These are phyloP conservation scores for Aspergillus baeticus DNA, from an alignment of 495 filamentous ascomycete genomes.

Conservation along the genomic window DNA sequence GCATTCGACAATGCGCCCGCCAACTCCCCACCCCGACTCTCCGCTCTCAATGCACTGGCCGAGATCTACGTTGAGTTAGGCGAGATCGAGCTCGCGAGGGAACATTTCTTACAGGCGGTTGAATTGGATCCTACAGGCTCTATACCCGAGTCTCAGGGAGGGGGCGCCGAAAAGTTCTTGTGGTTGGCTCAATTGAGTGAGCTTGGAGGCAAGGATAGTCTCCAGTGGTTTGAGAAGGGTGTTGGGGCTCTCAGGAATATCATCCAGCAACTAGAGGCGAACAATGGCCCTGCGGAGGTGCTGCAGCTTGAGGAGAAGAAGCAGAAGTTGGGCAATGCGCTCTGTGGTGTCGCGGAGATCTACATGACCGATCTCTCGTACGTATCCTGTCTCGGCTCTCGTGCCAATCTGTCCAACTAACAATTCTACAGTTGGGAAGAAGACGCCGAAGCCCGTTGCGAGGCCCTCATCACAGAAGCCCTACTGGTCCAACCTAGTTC, in stretches of 20 bases:
- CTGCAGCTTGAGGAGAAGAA: conserved; percentile 63
- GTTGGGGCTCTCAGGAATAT: conserved; percentile 63
- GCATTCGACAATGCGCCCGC: conserved; percentile 52
- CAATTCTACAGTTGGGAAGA: conserved; percentile 66
- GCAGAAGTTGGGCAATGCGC: conserved; percentile 73
- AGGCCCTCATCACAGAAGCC: conserved; percentile 82
- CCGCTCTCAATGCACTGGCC: conserved; percentile 73
- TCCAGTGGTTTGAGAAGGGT: conserved; percentile 85
- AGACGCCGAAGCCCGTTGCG: conserved; percentile 82
- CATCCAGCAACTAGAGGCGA: conserved; percentile 54
- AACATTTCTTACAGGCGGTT: conserved; percentile 67
- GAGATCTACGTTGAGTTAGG: conserved; percentile 86
- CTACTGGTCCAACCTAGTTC: conserved; percentile 69
- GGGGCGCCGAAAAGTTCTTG: conserved; percentile 91
- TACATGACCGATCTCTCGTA: conserved; percentile 95
- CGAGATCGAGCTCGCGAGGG: conserved; percentile 67
- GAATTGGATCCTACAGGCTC: conserved; percentile 69
- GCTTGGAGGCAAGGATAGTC: conserved; percentile 78
- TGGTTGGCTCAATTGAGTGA: conserved; percentile 93
- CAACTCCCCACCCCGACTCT: conserved; percentile 47
- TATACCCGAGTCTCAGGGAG: conserved; percentile 60
- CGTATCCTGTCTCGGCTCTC: conserved; percentile 16
- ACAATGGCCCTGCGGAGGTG: conserved; percentile 38
- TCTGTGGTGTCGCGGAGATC: conserved; percentile 88
- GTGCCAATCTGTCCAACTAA: conserved; percentile 6